Evolutionary conservation across 164 flowering plant genomes (phyloP).

Genomic region (Tetrastigma voinierianum): DNA sequence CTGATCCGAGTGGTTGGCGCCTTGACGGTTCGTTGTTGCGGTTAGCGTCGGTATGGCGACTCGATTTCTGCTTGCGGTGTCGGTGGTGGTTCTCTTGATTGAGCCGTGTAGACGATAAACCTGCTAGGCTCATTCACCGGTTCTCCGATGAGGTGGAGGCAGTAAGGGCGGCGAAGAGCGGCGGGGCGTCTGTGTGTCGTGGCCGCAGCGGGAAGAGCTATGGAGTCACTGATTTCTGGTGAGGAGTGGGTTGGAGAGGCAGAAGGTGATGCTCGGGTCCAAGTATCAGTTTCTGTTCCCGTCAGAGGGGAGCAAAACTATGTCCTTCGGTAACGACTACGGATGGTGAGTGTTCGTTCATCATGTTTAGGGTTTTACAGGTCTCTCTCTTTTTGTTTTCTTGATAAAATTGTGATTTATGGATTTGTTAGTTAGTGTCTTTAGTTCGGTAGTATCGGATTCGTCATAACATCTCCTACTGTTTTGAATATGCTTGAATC

Average conservation of each 20-base stretch:
- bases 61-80: slow-evolving; percentile 6
- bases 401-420: not conserved
- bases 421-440: not conserved
- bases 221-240: slow-evolving; percentile 52
- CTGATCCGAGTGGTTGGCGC: not conserved
- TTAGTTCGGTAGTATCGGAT: too few relatives aligned
- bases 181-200: slow-evolving; percentile 12
- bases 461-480: too few relatives aligned
- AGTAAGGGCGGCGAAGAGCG: slow-evolving; percentile 23
- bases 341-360: slow-evolving; percentile 56
- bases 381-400: not conserved
- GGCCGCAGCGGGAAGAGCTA: slow-evolving; percentile 50
- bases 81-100: slow-evolving; percentile 5
- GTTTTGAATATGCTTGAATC: too few relatives aligned
- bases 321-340: slow-evolving; percentile 71
- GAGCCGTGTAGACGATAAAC: slow-evolving; percentile 15
- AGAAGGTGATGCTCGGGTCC: slow-evolving; percentile 62
- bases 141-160: slow-evolving; percentile 70
- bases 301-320: slow-evolving; percentile 67
- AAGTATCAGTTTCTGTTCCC: slow-evolving; percentile 55
- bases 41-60: slow-evolving; percentile 12
- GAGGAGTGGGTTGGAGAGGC: slow-evolving; percentile 59
- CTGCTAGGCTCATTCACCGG: slow-evolving; percentile 69
- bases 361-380: not conserved
- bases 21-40: not conserved